Percentiles rank a stretch among this genome's conserved stretches.
Conservation (phyloP, 176 grass and related monocot species). For the Avena sativa region DNA sequence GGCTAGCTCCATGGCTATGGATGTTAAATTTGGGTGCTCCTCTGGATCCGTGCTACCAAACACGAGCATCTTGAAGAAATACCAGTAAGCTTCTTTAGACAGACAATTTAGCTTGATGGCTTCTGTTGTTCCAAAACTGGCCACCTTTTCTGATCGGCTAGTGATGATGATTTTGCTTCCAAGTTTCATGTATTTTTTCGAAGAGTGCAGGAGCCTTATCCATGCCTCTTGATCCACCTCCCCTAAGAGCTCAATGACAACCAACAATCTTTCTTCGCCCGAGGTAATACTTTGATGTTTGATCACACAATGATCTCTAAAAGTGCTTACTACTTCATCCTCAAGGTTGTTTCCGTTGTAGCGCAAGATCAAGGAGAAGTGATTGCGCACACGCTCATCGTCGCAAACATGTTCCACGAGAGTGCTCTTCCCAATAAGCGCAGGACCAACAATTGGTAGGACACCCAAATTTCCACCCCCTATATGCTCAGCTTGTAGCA, state of each 20-base stretch:
- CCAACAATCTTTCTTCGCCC: neutral
- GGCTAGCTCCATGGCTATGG: conserved; percentile 34
- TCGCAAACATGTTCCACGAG: conserved; percentile 1
- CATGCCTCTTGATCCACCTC: neutral
- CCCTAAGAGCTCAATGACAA: neutral
- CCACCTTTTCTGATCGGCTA: neutral
- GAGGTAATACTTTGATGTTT: neutral
- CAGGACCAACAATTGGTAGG: neutral
- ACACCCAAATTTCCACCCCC: neutral
- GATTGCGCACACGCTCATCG: neutral
- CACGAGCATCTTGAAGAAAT: neutral
- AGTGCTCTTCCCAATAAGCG: conserved; percentile 6
- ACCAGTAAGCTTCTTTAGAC: conserved; percentile 21
- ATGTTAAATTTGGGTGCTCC: conserved; percentile 1
- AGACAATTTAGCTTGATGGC: neutral
- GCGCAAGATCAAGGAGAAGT: neutral
- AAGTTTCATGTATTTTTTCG: neutral
- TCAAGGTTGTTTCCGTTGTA: neutral
- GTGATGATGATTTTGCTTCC: conserved; percentile 39
- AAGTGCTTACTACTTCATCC: rapidly evolving
- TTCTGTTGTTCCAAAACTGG: neutral
- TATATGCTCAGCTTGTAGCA: neutral
- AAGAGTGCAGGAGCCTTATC: neutral
- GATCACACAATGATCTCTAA: neutral
- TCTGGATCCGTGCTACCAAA: conserved; percentile 34